Base-by-base conservation (phyloP, 2,329 filamentous ascomycete genomes). In the Nigrospora oryzae region DNA sequence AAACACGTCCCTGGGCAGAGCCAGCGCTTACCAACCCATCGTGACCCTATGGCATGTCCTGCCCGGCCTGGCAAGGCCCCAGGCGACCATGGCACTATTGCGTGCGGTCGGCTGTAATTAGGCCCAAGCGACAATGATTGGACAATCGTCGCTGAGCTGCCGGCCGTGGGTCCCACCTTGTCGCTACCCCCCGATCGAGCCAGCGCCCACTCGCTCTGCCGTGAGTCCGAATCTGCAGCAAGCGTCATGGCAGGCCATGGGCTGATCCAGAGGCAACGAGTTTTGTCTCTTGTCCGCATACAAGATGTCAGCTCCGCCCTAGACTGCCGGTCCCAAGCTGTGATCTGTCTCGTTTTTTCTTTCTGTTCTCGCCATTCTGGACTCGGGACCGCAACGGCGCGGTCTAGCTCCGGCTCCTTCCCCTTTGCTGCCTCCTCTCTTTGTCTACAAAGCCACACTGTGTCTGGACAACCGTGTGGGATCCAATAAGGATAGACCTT, bases 401-500 rank as follows among this genome's bases (percentile, higher is more conserved):
- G 28, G 35, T 33, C 38, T 34, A 16, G 15, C 36, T 28, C 12
- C 14, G 34, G 15, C 38, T 16, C 32, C 23, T n/a, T 48, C 46
- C 42, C 37, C 43, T 45, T 48, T 48, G 40, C 46, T 36, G 30
- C 33, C 16, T 40, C 13, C 14, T 35, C 12, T 46, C 37, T 13
- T 43, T 40, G 36, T 14, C 16, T 38, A 11, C 11, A 19, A 32
- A 33, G 35, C 31, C 13, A 34, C 33, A 15, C 36, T 17, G 23
- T 19, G n/a, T 43, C 14, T 30, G 36, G 34, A 43, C 39, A 39
- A 44, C 44, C 40, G 42, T 36, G 34, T 15, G 12, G 38, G 31
- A 38, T 30, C 38, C 37, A 48, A 34, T 39, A 43, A 43, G 38
- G 44, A 42, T 35, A 30, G 38, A 31, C 23, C 42, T 45, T 48